Conservation (phyloP, 176 grass and related monocot genomes). For the Eragrostis curvula region DNA sequence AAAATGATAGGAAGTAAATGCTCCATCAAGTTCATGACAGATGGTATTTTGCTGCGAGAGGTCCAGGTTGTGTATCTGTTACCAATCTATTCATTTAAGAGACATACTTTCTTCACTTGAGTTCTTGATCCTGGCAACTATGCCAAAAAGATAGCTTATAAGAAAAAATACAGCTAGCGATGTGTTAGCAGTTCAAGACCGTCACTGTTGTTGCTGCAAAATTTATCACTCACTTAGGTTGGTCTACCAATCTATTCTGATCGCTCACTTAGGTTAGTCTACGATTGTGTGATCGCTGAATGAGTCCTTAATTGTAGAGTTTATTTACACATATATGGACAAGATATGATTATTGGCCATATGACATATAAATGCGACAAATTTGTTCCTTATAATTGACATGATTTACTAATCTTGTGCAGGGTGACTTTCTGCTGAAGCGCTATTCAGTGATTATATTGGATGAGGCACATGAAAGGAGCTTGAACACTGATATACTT, state of each 20-base stretch:
- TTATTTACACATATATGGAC: neutral
- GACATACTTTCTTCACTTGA: constrained; percentile 18
- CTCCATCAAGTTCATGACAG: constrained; percentile 98
- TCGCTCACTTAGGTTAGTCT: constrained; percentile 10
- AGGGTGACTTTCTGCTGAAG: constrained; percentile 86
- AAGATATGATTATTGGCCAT: neutral
- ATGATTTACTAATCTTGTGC: constrained; percentile 37
- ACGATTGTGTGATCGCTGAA: neutral
- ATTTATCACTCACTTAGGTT: constrained; percentile 10
- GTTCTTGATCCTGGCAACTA: constrained; percentile 12
- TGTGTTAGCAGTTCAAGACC: neutral
- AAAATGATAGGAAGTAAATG: constrained; percentile 79
- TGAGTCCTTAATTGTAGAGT: constrained; percentile 16
- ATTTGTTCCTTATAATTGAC: constrained; percentile 18
- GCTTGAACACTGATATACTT: constrained; percentile 98
- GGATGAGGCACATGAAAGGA: constrained; percentile 99
- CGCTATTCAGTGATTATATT: constrained; percentile 91
- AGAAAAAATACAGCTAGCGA: constrained; percentile 10
- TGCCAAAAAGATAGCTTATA: constrained; percentile 29
- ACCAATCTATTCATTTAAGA: constrained; percentile 26
- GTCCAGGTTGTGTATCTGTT: constrained; percentile 67
- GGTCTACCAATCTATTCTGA: neutral
- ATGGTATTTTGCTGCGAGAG: constrained; percentile 98
- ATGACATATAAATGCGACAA: constrained; percentile 15
- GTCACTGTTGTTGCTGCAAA: constrained; percentile 17